These are phyloP conservation scores for Rhizopogon vinicolor DNA, from an alignment of 768 basidiomycete genomes.

Conservation along the genomic window DNA sequence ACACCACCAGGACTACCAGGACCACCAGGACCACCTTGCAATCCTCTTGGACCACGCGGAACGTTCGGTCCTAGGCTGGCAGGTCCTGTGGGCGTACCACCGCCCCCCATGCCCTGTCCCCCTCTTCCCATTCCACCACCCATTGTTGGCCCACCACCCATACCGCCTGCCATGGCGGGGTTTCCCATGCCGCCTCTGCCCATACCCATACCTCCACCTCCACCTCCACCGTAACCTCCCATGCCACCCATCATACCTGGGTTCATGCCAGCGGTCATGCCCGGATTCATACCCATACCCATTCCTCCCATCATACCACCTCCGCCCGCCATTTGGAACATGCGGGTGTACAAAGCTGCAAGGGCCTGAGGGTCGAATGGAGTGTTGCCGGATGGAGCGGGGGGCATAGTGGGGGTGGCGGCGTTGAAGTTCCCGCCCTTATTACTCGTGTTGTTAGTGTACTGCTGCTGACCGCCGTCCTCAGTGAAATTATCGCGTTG, in stretches of 20 bases:
- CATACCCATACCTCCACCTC: slow-evolving; percentile 29
- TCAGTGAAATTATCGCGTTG: slow-evolving; percentile 67
- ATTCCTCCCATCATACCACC: slow-evolving; percentile 40
- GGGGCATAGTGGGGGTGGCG: slow-evolving; percentile 11
- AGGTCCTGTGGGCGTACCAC: slow-evolving; percentile 27
- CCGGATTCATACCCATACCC: slow-evolving; percentile 29
- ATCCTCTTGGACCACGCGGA: slow-evolving; percentile 63
- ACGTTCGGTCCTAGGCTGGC: slow-evolving; percentile 52
- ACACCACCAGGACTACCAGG: slow-evolving; percentile 46
- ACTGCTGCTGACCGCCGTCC: slow-evolving; percentile 25
- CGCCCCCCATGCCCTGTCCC: slow-evolving; percentile 34
- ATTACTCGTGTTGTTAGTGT: slow-evolving; percentile 21
- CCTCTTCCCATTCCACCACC: slow-evolving; percentile 39
- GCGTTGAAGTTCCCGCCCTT: slow-evolving; percentile 33
- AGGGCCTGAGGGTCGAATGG: slow-evolving; percentile 92
- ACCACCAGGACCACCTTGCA: slow-evolving; percentile 45
- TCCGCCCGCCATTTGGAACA: slow-evolving; percentile 81
- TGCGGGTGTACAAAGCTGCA: slow-evolving; percentile 89
- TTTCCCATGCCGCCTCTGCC: slow-evolving; percentile 32
- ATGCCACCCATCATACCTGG: slow-evolving; percentile 31
- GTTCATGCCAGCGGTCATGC: slow-evolving; percentile 6
- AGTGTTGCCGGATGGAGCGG: slow-evolving; percentile 39
- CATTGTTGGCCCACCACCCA: slow-evolving; percentile 32
- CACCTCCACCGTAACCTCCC: slow-evolving; percentile 19
- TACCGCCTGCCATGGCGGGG: slow-evolving; percentile 23